Evolutionary conservation across 2,329 filamentous ascomycete genomes (phyloP).

Genomic region (Colletotrichum gigasporum): DNA sequence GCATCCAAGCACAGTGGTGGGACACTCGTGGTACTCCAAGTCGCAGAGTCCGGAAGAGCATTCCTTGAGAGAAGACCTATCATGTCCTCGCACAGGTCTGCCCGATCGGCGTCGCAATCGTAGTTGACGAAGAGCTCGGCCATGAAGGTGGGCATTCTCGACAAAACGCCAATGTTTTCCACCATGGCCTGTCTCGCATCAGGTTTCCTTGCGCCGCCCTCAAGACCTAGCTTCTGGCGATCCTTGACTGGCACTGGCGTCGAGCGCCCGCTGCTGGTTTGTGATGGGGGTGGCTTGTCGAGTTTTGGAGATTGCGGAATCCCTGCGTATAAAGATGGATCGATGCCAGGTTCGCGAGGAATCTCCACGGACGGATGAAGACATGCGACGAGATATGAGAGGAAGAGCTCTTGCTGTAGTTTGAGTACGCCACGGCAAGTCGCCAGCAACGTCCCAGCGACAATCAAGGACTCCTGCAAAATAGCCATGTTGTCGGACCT

Average conservation of each 20-base stretch:
- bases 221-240: constrained; percentile 89
- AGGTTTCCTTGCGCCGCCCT: constrained; percentile 90
- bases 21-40: constrained; percentile 98
- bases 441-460: constrained; percentile 88
- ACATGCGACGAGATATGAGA: constrained; percentile 94
- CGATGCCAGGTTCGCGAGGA: constrained; percentile 87
- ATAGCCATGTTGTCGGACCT: constrained; percentile 96
- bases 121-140: constrained; percentile 97
- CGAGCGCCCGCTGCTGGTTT: constrained; percentile 80
- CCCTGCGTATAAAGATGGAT: constrained; percentile 89
- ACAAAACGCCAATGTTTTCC: constrained; percentile 90
- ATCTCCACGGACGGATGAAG: constrained; percentile 95
- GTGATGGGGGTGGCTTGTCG: constrained; percentile 79
- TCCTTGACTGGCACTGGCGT: constrained; percentile 94
- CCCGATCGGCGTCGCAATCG: constrained; percentile 91
- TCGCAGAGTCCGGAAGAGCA: constrained; percentile 95
- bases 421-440: constrained; percentile 93
- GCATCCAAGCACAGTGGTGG: constrained; percentile 94
- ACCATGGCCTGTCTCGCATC: constrained; percentile 99
- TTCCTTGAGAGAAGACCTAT: constrained; percentile 92
- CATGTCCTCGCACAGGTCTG: constrained; percentile 94
- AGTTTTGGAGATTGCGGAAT: constrained; percentile 92
- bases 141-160: constrained; percentile 94
- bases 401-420: constrained; percentile 93
- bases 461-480: constrained; percentile 89